Evolutionary conservation across 768 basidiomycete species (phyloP).

Genomic region (Tricholoma furcatifolium): DNA sequence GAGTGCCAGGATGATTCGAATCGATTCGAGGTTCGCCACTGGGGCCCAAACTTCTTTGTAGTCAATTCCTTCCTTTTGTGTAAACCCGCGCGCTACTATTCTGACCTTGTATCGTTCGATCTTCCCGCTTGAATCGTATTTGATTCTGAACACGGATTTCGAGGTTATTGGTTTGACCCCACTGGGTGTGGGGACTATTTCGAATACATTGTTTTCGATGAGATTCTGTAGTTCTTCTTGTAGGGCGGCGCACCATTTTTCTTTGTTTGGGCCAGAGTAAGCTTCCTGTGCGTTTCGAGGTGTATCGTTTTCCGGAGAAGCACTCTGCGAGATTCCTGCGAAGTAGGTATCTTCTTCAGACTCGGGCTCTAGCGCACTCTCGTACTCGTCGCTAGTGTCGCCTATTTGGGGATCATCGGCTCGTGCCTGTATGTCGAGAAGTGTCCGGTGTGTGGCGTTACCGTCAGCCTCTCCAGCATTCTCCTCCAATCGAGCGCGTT

Average conservation of each 20-base stretch:
- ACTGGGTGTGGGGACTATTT: too few species aligned
- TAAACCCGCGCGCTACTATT: too few species aligned
- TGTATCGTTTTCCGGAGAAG: too few species aligned
- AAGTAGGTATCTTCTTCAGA: too few species aligned
- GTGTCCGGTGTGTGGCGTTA: neutral
- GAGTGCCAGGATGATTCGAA: neutral
- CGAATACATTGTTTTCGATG: too few species aligned
- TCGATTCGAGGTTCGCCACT: neutral
- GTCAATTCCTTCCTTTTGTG: neutral
- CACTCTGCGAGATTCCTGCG: neutral
- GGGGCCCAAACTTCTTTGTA: neutral
- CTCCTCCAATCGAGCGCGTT: too few species aligned
- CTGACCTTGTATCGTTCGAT: conserved; percentile 6
- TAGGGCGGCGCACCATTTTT: neutral
- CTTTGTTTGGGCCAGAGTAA: neutral
- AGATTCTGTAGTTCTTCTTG: neutral
- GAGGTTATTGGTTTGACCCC: too few species aligned
- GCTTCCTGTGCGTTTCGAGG: neutral
- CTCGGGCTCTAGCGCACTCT: neutral
- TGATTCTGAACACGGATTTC: too few species aligned
- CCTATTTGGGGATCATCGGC: neutral
- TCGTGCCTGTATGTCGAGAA: neutral
- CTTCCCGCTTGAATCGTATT: too few species aligned
- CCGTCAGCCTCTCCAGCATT: too few species aligned
- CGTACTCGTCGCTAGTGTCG: neutral